These are phyloP conservation scores for Pleurotus citrinopileatus DNA, from an alignment of 768 basidiomycete species.

Conservation along the genomic window DNA sequence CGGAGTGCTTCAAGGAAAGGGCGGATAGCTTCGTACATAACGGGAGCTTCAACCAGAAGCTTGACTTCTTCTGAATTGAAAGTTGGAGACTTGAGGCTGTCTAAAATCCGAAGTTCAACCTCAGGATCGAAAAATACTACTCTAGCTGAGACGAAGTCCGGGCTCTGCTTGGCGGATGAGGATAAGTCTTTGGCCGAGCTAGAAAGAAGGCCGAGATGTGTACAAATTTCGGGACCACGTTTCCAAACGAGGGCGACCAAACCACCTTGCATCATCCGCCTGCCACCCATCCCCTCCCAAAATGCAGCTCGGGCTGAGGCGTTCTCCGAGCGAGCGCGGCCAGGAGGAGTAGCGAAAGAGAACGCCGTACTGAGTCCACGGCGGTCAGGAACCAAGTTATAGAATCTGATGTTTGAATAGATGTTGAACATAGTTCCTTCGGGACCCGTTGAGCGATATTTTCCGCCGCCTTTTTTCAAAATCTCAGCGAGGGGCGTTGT, in stretches of 20 bases:
- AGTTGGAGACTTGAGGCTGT: slow-evolving; percentile 20
- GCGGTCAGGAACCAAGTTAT: slow-evolving; percentile 43
- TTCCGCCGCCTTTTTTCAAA: slow-evolving; percentile 53
- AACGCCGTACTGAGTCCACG: slow-evolving; percentile 50
- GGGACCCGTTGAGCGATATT: slow-evolving; percentile 44
- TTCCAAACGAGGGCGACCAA: slow-evolving; percentile 62
- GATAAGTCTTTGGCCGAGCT: slow-evolving; percentile 42
- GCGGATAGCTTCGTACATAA: slow-evolving; percentile 66
- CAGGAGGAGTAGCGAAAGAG: slow-evolving; percentile 51
- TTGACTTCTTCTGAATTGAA: slow-evolving; percentile 18
- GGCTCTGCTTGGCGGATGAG: slow-evolving; percentile 33
- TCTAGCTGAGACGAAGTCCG: slow-evolving; percentile 38
- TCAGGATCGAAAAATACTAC: slow-evolving; percentile 64
- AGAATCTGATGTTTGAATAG: slow-evolving; percentile 53
- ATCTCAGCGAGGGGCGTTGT: slow-evolving; percentile 43
- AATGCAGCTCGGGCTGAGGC: slow-evolving; percentile 40
- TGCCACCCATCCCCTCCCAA: slow-evolving; percentile 62
- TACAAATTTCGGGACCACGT: slow-evolving; percentile 25
- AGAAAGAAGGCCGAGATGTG: slow-evolving; percentile 54
- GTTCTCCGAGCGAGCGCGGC: slow-evolving; percentile 42
- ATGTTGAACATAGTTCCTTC: slow-evolving; percentile 61
- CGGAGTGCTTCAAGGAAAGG: slow-evolving; percentile 66
- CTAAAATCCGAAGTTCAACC: slow-evolving; percentile 46
- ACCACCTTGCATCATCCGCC: slow-evolving; percentile 57
- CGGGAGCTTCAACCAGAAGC: slow-evolving; percentile 56